These are phyloP conservation scores for Trichoderma virens DNA, from an alignment of 495 filamentous ascomycete genomes.

Conservation along the genomic window DNA sequence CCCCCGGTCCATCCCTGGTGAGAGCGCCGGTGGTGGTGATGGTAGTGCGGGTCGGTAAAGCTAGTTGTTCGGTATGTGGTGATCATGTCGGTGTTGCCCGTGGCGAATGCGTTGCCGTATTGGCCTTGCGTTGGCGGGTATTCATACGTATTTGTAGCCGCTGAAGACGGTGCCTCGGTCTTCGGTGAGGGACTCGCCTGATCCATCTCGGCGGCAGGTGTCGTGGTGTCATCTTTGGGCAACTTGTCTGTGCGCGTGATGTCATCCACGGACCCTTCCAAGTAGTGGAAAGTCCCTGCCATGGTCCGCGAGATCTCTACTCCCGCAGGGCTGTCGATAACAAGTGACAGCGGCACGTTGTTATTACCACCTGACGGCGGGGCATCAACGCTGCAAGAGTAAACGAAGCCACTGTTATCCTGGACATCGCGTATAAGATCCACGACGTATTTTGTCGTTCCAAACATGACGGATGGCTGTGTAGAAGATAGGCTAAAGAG, in stretches of 20 bases:
- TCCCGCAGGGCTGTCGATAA: conserved; percentile 60
- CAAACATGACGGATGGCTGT: conserved; percentile 65
- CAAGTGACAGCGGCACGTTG: conserved; percentile 64
- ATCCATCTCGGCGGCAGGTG: conserved; percentile 20
- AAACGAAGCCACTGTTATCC: conserved; percentile 55
- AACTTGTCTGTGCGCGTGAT: conserved; percentile 37
- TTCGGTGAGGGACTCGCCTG: conserved; percentile 19
- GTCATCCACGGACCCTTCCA: conserved; percentile 31
- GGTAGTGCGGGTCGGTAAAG: conserved; percentile 35
- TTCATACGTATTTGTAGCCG: conserved; percentile 40
- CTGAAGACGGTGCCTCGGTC: conserved; percentile 21
- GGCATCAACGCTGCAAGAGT: conserved; percentile 63
- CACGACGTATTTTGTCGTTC: conserved; percentile 54
- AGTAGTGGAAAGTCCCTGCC: conserved; percentile 71
- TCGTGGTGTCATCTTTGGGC: conserved; percentile 28
- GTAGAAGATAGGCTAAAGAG: conserved; percentile 45
- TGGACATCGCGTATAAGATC: conserved; percentile 52
- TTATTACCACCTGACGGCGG: conserved; percentile 60
- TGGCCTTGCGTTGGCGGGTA: conserved; percentile 30
- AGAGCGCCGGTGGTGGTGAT: conserved; percentile 39
- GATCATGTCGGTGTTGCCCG: conserved; percentile 39
- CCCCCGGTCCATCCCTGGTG: conserved; percentile 40
- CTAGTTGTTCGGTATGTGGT: conserved; percentile 35
- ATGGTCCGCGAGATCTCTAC: conserved; percentile 54
- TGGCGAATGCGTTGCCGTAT: conserved; percentile 29